Base-by-base conservation (phyloP, 208 protist genomes). In the Leptomonas seymouri region DNA sequence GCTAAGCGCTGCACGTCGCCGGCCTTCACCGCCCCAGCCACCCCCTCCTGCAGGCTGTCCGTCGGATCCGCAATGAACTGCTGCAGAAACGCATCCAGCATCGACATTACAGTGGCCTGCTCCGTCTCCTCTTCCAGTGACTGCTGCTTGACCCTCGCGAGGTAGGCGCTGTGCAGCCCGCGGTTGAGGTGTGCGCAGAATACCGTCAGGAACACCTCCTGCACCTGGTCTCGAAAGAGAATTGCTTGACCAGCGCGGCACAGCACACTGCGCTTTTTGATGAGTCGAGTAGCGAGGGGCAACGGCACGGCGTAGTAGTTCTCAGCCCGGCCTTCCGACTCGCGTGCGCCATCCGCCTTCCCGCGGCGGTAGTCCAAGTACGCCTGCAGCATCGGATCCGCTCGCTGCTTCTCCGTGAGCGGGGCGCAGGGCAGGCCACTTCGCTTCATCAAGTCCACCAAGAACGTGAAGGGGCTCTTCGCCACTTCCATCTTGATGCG, bases 41-140 rank as follows among this genome's bases (percentile, higher is more conserved):
- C 65, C 1, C 80, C 84, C 60, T 93, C 85, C 74, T 85, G 57
- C 64, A 93, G 58, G 14, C 51, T 76, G 71, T 85, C 82, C 16
- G 64, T 54, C 11, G 89, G 83, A 65, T 92, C 87, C 9, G 81
- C 72, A 31, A 96, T 80, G 67, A 96, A 96, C 61, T 92, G 78
- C 46, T 91, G 75, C 23, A 96, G 59, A 65, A 96, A 96, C 15
- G 82, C 80, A 67, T 96, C 91, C 23, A 96, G 70, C 91, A 96
- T 96, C 23, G 67, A 23, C 83, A 92, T 92, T 0, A 96, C 85
- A 14, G 81, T 93, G 23, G 78, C 55, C 62, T 85, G 78, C 46
- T 69, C 77, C n/a, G 79, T 79, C 59, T 91, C 85, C 41, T 88
- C 81, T 31, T 85, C 71, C 23, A 90, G 78, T 21, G 81, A 67